These are phyloP conservation scores for Plenodomus lindquistii DNA, from an alignment of 2,329 filamentous ascomycete genomes.

Conservation along the genomic window DNA sequence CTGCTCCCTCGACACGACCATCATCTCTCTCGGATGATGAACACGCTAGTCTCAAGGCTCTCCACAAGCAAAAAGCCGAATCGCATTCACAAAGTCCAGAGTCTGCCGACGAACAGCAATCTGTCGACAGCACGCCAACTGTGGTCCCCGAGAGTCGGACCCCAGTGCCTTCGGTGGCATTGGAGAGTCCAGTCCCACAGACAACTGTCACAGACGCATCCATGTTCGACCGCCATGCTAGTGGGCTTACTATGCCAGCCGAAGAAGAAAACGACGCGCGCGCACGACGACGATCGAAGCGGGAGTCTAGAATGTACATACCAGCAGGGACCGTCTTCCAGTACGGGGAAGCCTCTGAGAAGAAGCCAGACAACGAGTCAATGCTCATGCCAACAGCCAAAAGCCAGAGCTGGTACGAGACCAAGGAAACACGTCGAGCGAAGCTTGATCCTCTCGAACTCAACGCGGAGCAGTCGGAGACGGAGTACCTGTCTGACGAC, in stretches of 20 bases:
- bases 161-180: constrained; percentile 27
- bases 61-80: constrained; percentile 16
- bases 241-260: constrained; percentile 20
- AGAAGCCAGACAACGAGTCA: constrained; percentile 33
- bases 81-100: constrained; percentile 18
- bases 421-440: constrained; percentile 45
- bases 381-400: constrained; percentile 29
- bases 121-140: constrained; percentile 40
- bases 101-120: constrained; percentile 34
- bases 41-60: constrained; percentile 19
- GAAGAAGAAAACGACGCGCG: constrained; percentile 13
- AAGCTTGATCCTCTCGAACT: constrained; percentile 46
- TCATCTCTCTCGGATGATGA: constrained; percentile 47
- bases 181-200: constrained; percentile 11
- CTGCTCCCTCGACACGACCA: constrained; percentile 43
- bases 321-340: constrained; percentile 21
- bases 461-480: constrained; percentile 46
- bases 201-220: constrained; percentile 9
- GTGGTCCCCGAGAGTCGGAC: constrained; percentile 37
- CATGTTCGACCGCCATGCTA: constrained; percentile 11
- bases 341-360: constrained; percentile 19
- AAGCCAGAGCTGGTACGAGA: constrained; percentile 31
- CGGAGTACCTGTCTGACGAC: constrained; percentile 70
- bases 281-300: constrained; percentile 31
- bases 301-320: constrained; percentile 38